A percentile compares a stretch with the other conserved stretches of the same genome.
Conservation (phyloP, 768 basidiomycete species). For the Sporobolomyces roseus region DNA sequence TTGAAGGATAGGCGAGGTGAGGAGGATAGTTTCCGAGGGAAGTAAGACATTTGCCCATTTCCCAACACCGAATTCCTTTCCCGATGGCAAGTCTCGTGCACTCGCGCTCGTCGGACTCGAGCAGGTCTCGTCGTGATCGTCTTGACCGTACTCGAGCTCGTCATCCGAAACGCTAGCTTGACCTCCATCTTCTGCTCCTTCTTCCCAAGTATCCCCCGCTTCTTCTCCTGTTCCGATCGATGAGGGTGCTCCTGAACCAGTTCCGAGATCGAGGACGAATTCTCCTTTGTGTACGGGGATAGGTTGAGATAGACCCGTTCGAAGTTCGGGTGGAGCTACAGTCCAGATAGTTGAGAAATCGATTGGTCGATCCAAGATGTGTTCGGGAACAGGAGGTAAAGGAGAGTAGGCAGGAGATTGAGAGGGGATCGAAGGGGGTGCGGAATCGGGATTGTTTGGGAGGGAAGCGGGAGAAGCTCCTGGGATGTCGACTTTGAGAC, state of each 20-base stretch:
- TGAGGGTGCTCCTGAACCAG: background rate
- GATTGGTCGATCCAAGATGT: slow-evolving; percentile 26
- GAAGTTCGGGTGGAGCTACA: slow-evolving; percentile 33
- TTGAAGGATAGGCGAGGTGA: slow-evolving; percentile 23
- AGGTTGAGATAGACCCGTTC: slow-evolving; percentile 41
- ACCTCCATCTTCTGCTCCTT: slow-evolving; percentile 6
- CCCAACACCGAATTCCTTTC: background rate
- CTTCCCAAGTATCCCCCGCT: slow-evolving; percentile 2
- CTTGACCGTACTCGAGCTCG: background rate
- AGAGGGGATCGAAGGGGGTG: background rate
- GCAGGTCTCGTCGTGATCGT: slow-evolving; percentile 12
- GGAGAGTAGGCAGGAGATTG: background rate
- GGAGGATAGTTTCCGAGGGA: slow-evolving; percentile 38
- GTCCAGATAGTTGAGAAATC: slow-evolving; percentile 45
- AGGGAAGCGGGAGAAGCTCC: background rate
- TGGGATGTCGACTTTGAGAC: background rate
- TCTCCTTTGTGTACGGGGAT: slow-evolving; percentile 18
- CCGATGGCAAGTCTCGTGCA: slow-evolving; percentile 18
- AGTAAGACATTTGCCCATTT: slow-evolving; percentile 31
- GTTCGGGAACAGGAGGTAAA: background rate
- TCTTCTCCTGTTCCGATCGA: slow-evolving; percentile 11
- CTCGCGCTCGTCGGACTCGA: slow-evolving; percentile 13
- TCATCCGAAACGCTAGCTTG: slow-evolving; percentile 11
- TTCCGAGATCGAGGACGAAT: slow-evolving; percentile 28
- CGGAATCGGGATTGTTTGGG: background rate